Base-by-base conservation (phyloP, 192 early-diverging fungal species). In the Piromyces finnis region DNA sequence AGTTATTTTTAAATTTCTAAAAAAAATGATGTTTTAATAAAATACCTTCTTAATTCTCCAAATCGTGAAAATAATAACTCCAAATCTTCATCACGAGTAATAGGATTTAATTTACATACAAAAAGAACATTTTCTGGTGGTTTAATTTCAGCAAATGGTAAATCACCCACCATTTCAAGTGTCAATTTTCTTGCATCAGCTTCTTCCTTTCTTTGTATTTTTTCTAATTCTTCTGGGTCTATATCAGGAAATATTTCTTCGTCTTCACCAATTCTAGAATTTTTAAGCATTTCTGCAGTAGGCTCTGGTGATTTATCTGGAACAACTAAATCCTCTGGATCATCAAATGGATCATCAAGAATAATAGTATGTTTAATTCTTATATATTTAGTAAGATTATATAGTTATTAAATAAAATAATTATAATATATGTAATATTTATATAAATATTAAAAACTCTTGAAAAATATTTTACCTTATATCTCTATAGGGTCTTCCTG, bases 41-140 rank as follows among this genome's bases (percentile, higher is more conserved):
- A 13, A 68, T 41, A 90, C 89, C 89, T 90, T 51, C 85, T 51
- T 36, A 99, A 96, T 16, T 85, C 83, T 11, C 97, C 97, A 86
- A 99, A 99, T 30, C 95, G 85, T 5, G 92, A 92, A 87, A 99
- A 99, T 77, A 99, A 97, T 35, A 94, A 85, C 81, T 94, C 89
- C 84, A 99, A 84, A 86, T 99, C 96, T 81, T 95, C 95, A 79
- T 96, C 95, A 36, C 91, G 80, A 0, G 96, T 99, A 0, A 94
- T 88, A 0, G 95, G 93, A 82, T 99, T 97, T 77, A 98, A 88
- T 81, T 96, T 94, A 79, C 96, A 98, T 3, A 99, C 95, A 88
- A 99, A 99, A 4, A 99, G 81, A 3, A 99, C 92, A 84, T 97
- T 97, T 81, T 99, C 97, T 12, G 96, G 96, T 9, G 97, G 97